Evolutionary conservation across 257 asterid species (phyloP).

Genomic region (Solanum lycopersicoides): DNA sequence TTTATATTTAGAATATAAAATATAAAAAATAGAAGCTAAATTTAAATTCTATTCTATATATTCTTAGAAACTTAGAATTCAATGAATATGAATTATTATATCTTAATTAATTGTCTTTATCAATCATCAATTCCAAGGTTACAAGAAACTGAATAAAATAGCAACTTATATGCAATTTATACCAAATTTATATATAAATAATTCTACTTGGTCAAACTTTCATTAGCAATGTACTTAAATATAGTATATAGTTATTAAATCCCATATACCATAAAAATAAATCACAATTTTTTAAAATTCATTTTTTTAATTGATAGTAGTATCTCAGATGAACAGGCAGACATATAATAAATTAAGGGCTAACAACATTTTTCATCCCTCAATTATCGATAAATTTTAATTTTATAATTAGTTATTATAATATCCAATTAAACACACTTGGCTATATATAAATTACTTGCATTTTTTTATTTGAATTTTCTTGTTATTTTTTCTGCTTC

Average conservation of each 20-base stretch:
- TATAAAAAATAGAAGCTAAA: no score
- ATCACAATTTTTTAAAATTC: background rate
- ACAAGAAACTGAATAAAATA: background rate
- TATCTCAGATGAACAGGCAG: slow-evolving; percentile 19
- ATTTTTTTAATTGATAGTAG: background rate
- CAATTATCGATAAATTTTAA: background rate
- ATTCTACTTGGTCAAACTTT: background rate
- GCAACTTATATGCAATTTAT: background rate
- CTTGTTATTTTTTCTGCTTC: no score
- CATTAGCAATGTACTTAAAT: background rate
- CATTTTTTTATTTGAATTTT: background rate
- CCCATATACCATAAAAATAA: background rate
- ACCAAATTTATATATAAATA: background rate
- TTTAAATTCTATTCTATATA: background rate
- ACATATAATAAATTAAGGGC: background rate
- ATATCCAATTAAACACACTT: no score
- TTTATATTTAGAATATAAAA: no score
- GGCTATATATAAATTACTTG: background rate
- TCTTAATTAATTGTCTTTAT: background rate
- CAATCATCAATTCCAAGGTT: background rate
- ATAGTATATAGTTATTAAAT: background rate
- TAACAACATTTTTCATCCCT: background rate
- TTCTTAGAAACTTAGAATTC: background rate
- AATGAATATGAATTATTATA: background rate
- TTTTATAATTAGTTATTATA: background rate